phyloP scores from a whole-genome alignment of 768 basidiomycete species.

The Harrya chromipes region DNA sequence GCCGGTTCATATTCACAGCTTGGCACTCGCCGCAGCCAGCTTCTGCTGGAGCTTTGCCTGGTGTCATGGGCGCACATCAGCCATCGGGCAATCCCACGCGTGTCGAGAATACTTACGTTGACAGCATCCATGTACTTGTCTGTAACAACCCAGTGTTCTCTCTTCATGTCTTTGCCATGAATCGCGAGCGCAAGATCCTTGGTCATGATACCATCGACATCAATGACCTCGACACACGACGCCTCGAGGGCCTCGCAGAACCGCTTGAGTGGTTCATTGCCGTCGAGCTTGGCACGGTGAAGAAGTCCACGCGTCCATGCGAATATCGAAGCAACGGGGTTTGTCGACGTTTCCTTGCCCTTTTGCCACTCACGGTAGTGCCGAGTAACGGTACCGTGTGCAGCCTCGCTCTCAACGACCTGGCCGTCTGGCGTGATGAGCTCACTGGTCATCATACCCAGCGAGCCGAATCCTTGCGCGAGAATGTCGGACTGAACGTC shows the following conservation, averaged over 20 bases:
- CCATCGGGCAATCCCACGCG: not conserved
- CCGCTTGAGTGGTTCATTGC: slow-evolving; percentile 63
- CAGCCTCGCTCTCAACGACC: slow-evolving; percentile 93
- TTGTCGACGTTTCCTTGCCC: slow-evolving; percentile 96
- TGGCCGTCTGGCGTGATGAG: slow-evolving; percentile 93
- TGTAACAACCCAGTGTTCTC: slow-evolving; percentile 97
- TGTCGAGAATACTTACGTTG: slow-evolving; percentile 53
- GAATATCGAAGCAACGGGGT: slow-evolving; percentile 98
- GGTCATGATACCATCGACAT: slow-evolving; percentile 89
- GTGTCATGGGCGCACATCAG: slow-evolving; percentile 14
- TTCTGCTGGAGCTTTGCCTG: slow-evolving; percentile 47
- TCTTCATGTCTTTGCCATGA: slow-evolving; percentile 85
- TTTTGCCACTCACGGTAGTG: slow-evolving; percentile 98
- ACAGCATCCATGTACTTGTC: slow-evolving; percentile 92
- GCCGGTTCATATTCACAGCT: slow-evolving; percentile 9
- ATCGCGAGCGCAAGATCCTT: slow-evolving; percentile 96
- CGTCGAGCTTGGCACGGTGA: slow-evolving; percentile 90
- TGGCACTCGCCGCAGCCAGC: slow-evolving; percentile 32
- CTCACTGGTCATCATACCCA: slow-evolving; percentile 99
- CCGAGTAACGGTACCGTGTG: slow-evolving; percentile 94
- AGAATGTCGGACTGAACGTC: slow-evolving; percentile 91
- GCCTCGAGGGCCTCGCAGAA: slow-evolving; percentile 83
- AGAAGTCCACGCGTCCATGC: slow-evolving; percentile 96
- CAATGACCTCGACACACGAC: slow-evolving; percentile 89
- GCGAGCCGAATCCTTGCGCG: slow-evolving; percentile 93